Evolutionary conservation across 148 eudicot species (phyloP), one percentile per base, ranked within the genome.

Genomic region (Rhododendron kiyosumense): DNA sequence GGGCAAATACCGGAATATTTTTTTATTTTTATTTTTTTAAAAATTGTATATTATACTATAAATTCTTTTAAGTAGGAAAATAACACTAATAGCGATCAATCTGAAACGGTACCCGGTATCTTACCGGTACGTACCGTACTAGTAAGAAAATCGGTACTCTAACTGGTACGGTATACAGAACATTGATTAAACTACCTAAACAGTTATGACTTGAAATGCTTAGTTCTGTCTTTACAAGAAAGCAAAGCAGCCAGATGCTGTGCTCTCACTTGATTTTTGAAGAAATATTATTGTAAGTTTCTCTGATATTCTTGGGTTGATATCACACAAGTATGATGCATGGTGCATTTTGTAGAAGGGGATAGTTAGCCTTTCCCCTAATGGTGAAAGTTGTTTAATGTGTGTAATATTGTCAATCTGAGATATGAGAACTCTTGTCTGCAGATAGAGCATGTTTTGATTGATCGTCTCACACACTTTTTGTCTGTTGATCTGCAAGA

Each of bases 361-460:
- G 30, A 24, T 41, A 78, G 79, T 32, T 81, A 24, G 41, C 38
- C 45, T 81, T 81, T 71, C 84, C 24, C 81, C 26, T 81, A n/a
- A n/a, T n/a, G 26, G 26, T 67, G 20, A 38, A 78, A 9, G 20
- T 65, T 65, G 57, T 49, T 49, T 32, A 22, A 82, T 34, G 51
- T 22, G n/a, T 17, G 20, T 67, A 74, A 67, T 80, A 61, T 48
- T 61, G 45, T 86, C 15, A 87, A 34, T 83, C 45, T 65, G 14
- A 86, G 65, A 78, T 32, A 22, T 36, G 22, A 52, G 48, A 78
- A 67, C 73, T 84, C 41, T 14, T 83, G 75, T 32, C 87, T 84
- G 81, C 91, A 94, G 99, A 97, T 96, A 75, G 99, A 96, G 88
- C 99, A 96, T 92, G 98, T 95, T 74, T 91, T 96, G 85, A 91